Percentiles rank a stretch among this genome's conserved stretches.
Evolutionary conservation across 345 rosid species (phyloP).

Genomic region (Syzygium oleosum): DNA sequence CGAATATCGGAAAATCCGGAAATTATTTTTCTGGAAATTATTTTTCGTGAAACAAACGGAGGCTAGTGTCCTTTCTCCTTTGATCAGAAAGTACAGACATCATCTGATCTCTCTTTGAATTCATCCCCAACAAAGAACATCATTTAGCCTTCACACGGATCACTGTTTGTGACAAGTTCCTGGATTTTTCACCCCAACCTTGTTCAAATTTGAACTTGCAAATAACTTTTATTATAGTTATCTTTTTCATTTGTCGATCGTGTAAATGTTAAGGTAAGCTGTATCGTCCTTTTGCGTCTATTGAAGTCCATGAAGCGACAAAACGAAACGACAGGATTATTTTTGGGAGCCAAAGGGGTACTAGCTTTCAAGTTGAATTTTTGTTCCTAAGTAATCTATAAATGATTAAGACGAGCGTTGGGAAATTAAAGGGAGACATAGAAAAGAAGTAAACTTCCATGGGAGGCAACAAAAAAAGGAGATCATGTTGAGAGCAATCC

Average conservation of each 20-base stretch:
- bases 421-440: neutral
- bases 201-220: neutral
- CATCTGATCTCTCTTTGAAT: neutral
- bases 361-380: neutral
- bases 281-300: neutral
- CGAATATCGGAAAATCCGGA: no score
- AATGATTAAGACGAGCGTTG: neutral
- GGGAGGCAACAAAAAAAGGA: conserved; percentile 91
- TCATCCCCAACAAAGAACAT: neutral
- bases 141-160: neutral
- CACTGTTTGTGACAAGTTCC: neutral
- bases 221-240: neutral
- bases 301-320: neutral
- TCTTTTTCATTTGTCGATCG: neutral
- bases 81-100: neutral
- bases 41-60: no score
- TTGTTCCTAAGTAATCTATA: neutral
- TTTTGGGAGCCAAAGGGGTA: neutral
- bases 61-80: neutral
- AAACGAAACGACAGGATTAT: neutral
- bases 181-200: neutral
- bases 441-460: conserved; percentile 32
- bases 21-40: no score
- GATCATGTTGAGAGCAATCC: conserved; percentile 74
- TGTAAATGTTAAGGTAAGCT: neutral